Evolutionary conservation across 176 grass and related monocot genomes (phyloP), one percentile per base, ranked within the genome.

Genomic region (Canna indica): DNA sequence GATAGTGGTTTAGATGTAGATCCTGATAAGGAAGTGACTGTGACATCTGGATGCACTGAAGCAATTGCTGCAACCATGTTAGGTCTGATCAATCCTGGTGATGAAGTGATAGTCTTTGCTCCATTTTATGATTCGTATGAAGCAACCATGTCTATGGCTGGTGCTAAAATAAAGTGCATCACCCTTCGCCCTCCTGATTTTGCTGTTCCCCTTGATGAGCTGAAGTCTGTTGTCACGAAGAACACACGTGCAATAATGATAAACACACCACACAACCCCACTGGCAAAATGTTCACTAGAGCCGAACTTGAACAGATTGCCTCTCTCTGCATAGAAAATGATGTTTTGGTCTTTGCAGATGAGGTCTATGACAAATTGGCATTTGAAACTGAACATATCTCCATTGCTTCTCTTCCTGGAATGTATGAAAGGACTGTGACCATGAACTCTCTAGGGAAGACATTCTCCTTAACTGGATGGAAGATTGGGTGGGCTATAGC

Each of bases 401-500:
- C 84, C 6, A 99, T 99, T 71, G 86, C 86, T 10, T 99, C 94
- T 33, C 74, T 99, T 67, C 86, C 94, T 0, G 84, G 86, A 36
- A 99, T 99, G 94, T 93, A 85, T 53, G 86, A 99, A 72, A 86
- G 94, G 71, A 99, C 94, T 0, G 94, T 99, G 54, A 99, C 90
- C 8, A 59, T 99, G 94, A 99, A 99, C 68, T 99, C 94, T 65
- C 68, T 99, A 36, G 94, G 94, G 20, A 99, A 99, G 69, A 99
- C 94, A 17, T 99, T 99, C 69, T 99, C 94, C 17, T 77, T 99
- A 7, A 99, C 94, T 2, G 94, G 94, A 64, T 99, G 94, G 94
- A 99, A 99, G 68, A 99, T 99, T 10, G 94, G 90, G 8, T 99
- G 94, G 94, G 90, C 94, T 35, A 91, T 99, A 2, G 89, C 88